Conservation (phyloP, 495 filamentous ascomycete genomes). For the Penicillium malachiteum region DNA sequence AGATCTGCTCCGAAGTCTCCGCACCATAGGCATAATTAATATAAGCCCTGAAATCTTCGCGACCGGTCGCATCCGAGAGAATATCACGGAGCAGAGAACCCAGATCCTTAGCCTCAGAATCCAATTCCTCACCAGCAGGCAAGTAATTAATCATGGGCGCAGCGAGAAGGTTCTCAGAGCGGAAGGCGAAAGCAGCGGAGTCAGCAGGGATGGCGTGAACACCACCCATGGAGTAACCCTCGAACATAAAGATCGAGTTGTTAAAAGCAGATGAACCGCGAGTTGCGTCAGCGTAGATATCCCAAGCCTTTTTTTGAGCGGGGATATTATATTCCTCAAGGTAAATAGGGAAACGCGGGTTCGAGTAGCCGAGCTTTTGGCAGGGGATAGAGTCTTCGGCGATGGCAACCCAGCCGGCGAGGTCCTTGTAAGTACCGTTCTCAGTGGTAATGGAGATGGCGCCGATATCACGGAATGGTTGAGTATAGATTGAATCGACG, state of each 20-base stretch:
- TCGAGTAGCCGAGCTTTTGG: constrained; percentile 45
- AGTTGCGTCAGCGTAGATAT: constrained; percentile 33
- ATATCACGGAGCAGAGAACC: constrained; percentile 46
- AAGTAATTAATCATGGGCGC: constrained; percentile 43
- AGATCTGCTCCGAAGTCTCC: constrained; percentile 45
- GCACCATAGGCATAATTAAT: constrained; percentile 62
- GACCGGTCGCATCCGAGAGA: constrained; percentile 36
- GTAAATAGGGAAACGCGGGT: constrained; percentile 53
- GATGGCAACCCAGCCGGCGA: constrained; percentile 45
- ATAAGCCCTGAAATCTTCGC: constrained; percentile 44
- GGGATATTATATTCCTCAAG: constrained; percentile 42
- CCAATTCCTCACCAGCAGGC: constrained; percentile 27
- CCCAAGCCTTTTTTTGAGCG: constrained; percentile 42
- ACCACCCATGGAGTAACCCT: constrained; percentile 50
- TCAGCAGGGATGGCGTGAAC: constrained; percentile 37
- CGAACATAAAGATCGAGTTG: constrained; percentile 53
- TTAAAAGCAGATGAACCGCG: constrained; percentile 30
- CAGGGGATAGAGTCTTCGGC: constrained; percentile 35
- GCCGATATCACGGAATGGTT: constrained; percentile 45
- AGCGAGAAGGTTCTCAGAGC: constrained; percentile 44
- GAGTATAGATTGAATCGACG: constrained; percentile 41
- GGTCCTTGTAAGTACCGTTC: constrained; percentile 45
- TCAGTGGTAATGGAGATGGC: constrained; percentile 33
- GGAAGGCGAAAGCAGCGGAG: constrained; percentile 45
- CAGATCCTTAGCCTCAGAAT: constrained; percentile 29